Evolutionary conservation across 2,329 filamentous ascomycete genomes (phyloP).

Genomic region (Pestalotiopsis sp.): DNA sequence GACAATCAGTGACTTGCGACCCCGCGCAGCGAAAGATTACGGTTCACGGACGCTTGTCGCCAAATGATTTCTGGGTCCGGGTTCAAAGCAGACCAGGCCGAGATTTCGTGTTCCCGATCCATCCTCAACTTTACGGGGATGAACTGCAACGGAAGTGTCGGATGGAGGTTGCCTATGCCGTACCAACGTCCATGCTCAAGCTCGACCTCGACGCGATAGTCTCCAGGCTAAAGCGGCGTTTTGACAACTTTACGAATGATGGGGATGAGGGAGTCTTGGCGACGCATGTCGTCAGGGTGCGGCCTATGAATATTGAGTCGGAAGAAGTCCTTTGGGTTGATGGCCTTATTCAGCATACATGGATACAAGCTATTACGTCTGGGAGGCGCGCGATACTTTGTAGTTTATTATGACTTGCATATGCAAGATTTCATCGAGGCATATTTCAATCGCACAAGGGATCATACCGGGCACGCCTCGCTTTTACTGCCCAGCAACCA

Average conservation of each 20-base stretch:
- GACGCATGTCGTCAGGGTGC: neutral
- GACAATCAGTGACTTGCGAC: neutral
- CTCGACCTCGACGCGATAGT: neutral
- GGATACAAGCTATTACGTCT: neutral
- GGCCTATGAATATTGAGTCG: neutral
- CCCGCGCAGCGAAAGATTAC: neutral
- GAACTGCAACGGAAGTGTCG: neutral
- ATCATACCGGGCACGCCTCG: constrained; percentile 10
- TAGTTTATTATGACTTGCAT: neutral
- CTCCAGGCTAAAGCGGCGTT: neutral
- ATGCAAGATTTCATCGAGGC: no score
- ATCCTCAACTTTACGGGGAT: neutral
- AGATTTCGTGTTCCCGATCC: neutral
- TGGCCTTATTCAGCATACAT: neutral
- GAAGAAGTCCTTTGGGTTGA: neutral
- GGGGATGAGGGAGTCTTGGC: neutral
- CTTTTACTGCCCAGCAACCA: constrained; percentile 8
- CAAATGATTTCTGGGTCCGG: neutral
- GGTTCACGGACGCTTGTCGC: neutral
- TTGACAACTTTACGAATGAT: neutral
- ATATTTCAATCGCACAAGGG: neutral
- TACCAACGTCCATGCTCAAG: neutral
- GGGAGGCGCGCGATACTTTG: neutral
- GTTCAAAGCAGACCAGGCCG: neutral
- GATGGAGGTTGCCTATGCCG: neutral